Evolutionary conservation across 2,329 filamentous ascomycete species (phyloP).

Genomic region (Hymenoscyphus salicellus): DNA sequence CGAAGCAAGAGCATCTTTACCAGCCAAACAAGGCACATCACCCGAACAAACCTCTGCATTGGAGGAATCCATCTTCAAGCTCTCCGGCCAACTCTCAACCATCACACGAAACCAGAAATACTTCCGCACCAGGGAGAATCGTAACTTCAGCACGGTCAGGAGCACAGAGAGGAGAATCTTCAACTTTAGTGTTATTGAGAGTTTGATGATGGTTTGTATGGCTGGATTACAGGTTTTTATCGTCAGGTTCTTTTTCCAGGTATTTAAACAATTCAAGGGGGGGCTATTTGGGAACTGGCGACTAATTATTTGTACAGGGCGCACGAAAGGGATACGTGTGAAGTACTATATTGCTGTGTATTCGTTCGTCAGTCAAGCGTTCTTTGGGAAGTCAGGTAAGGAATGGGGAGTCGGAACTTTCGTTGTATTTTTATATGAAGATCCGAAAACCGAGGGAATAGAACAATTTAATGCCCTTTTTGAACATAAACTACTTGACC

Average conservation of each 20-base stretch:
- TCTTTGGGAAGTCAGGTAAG: slow-evolving; percentile 8
- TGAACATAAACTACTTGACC: neutral
- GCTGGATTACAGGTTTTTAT: slow-evolving; percentile 95
- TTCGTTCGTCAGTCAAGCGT: neutral
- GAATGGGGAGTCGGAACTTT: slow-evolving; percentile 20
- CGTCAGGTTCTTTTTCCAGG: slow-evolving; percentile 98
- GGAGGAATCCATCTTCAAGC: slow-evolving; percentile 92
- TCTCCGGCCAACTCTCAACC: slow-evolving; percentile 88
- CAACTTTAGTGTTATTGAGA: slow-evolving; percentile 95
- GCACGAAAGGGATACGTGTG: slow-evolving; percentile 68
- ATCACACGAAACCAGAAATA: slow-evolving; percentile 98
- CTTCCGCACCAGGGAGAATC: slow-evolving; percentile 97
- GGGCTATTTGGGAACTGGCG: neutral
- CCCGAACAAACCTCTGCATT: slow-evolving; percentile 85
- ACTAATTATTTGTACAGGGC: slow-evolving; percentile 43
- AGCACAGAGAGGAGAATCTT: slow-evolving; percentile 95
- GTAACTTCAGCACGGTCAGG: slow-evolving; percentile 96
- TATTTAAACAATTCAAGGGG: slow-evolving; percentile 34
- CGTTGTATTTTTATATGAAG: slow-evolving; percentile 24
- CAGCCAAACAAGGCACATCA: slow-evolving; percentile 81
- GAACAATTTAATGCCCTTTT: slow-evolving; percentile 9
- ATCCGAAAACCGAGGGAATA: slow-evolving; percentile 16
- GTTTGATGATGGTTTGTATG: slow-evolving; percentile 89
- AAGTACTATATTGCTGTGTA: slow-evolving; percentile 34
- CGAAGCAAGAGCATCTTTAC: slow-evolving; percentile 76